Base-by-base conservation (phyloP, 805 yeast genomes). In the Kodamaea hsintzibuensis region DNA sequence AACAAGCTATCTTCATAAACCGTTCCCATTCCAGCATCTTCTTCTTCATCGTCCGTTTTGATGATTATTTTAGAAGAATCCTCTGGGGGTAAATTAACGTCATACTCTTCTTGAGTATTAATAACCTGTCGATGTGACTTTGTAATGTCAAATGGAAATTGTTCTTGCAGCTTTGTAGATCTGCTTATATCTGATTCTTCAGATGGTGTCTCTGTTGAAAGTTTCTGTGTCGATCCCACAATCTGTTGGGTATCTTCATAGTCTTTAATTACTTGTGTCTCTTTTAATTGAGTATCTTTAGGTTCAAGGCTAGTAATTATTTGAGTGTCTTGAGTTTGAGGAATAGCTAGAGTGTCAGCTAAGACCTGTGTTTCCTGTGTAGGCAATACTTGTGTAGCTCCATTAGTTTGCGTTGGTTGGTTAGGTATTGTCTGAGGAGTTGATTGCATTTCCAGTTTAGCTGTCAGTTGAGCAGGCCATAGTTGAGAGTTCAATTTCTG, bases 71-170 rank as follows among this genome's bases (percentile, higher is more conserved):
- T 42, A 30, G 30, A 48, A 19, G 19, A 38, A 3, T 37, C 19
- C 40, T 25, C 33, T 14, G 19, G 2, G 14, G 17, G 14, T 22
- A 13, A 19, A 17, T 45, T n/a, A 39, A 42, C 10, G 18, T 39
- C 47, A 13, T 49, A 33, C 16, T 55, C 55, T 43, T 67, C 71
- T 49, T 67, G 71, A 6, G 71, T 67, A 42, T 67, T 67, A 38
- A 60, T 52, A 35, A 75, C 79, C 53, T 75, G 78, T 7, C 61
- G 70, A 61, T n/a, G 72, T 58, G 18, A 69, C 57, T 42, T 45
- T 22, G 35, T 65, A 30, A 45, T 27, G 25, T 40, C 44, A 12
- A 40, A 19, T 8, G 39, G 18, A 12, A 39, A 14, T 4, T 10
- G 10, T 12, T 42, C 19, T n/a, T 17, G 30, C 46, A 16, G 19